These are phyloP conservation scores for Talaromyces albobiverticillius DNA, from an alignment of 2,329 filamentous ascomycete species.

Conservation along the genomic window DNA sequence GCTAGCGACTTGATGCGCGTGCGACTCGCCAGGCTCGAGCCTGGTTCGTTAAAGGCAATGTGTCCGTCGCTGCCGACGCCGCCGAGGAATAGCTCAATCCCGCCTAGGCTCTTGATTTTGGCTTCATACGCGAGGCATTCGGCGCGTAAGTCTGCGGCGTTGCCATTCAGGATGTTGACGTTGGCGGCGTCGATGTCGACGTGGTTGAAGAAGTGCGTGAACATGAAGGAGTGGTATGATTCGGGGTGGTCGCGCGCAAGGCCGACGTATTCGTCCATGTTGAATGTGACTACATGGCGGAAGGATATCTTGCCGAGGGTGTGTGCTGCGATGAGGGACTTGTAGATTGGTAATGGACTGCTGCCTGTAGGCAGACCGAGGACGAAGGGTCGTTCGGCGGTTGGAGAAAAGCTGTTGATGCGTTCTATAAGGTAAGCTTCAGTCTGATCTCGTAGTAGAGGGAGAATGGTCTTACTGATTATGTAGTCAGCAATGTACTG, in stretches of 20 bases:
- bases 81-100: constrained; percentile 74
- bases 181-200: constrained; percentile 72
- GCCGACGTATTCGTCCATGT: constrained; percentile 81
- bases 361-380: constrained; percentile 69
- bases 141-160: constrained; percentile 65
- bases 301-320: constrained; percentile 63
- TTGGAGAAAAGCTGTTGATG: constrained; percentile 11
- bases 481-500: constrained; percentile 13
- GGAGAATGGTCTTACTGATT: constrained; percentile 6
- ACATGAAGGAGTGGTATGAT: constrained; percentile 81
- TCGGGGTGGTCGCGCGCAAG: constrained; percentile 73
- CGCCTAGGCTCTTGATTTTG: constrained; percentile 44
- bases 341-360: constrained; percentile 54
- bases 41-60: constrained; percentile 79
- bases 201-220: constrained; percentile 75
- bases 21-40: constrained; percentile 67
- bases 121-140: constrained; percentile 51
- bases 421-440: constrained; percentile 11
- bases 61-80: constrained; percentile 79
- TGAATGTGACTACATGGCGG: constrained; percentile 76
- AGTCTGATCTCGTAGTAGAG: background rate
- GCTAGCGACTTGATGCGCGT: constrained; percentile 76
- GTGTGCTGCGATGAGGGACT: constrained; percentile 58
- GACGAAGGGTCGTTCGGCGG: constrained; percentile 57
- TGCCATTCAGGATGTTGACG: constrained; percentile 74